Percentiles rank a stretch among this genome's conserved stretches.
phyloP scores from a whole-genome alignment of 2,329 filamentous ascomycete genomes.

The Aspergillus pseudonomiae region DNA sequence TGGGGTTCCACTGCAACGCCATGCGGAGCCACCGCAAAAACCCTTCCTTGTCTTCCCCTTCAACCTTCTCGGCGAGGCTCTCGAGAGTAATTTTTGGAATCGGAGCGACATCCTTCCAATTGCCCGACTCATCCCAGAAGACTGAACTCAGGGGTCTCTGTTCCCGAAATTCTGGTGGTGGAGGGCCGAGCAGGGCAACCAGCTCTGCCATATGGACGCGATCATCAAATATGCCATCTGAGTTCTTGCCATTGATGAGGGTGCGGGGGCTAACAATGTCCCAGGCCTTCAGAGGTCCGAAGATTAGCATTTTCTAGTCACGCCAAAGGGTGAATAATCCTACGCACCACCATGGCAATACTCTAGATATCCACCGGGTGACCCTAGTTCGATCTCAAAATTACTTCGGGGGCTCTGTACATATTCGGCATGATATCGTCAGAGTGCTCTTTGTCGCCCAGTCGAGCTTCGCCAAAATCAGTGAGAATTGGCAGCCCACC shows the following conservation, averaged over 20 bases:
- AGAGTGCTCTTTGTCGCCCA: too few relatives aligned
- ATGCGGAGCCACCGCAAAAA: constrained; percentile 33
- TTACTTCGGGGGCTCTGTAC: too few relatives aligned
- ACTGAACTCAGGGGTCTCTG: constrained; percentile 21
- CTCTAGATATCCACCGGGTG: too few relatives aligned
- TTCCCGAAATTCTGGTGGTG: constrained; percentile 20
- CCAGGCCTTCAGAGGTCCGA: constrained; percentile 17
- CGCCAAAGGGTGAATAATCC: too few relatives aligned
- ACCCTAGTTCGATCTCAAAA: too few relatives aligned
- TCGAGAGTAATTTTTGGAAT: constrained; percentile 4
- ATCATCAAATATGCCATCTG: constrained; percentile 29
- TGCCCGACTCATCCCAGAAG: constrained; percentile 23
- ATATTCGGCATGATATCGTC: too few relatives aligned
- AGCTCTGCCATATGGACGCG: constrained; percentile 31
- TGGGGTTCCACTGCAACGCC: constrained; percentile 32
- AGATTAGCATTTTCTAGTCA: too few relatives aligned
- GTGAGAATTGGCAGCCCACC: too few relatives aligned
- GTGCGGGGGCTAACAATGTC: constrained; percentile 16
- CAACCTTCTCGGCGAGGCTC: constrained; percentile 24
- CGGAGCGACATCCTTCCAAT: too few relatives aligned
- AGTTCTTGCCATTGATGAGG: constrained; percentile 20
- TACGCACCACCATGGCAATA: too few relatives aligned
- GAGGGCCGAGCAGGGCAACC: constrained; percentile 23
- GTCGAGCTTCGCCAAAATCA: too few relatives aligned
- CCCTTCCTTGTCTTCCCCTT: constrained; percentile 26